Base-by-base conservation (phyloP, 1,284 basidiomycete genomes). In the Fomitiporia mediterranea region DNA sequence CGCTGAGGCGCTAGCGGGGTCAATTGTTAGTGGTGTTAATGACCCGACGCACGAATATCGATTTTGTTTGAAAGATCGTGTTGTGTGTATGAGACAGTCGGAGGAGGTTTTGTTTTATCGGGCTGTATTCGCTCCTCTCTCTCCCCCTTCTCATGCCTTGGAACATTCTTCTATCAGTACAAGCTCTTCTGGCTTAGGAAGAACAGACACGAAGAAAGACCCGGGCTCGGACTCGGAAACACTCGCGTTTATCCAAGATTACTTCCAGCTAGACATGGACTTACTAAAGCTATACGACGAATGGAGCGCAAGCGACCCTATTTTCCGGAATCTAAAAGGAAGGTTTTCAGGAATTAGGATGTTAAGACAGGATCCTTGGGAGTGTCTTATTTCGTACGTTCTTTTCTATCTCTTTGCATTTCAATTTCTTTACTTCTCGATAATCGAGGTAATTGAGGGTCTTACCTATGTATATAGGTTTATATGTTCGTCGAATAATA, bases 401-500 rank as follows among this genome's bases (percentile, higher is more conserved):
- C 28, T 53, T 51, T 50, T 19, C 2, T 23, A 23, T 23, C 17
- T 1, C 27, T 8, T 2, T 8, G 1, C 17, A 19, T 27, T 8
- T 34, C 38, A 35, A 19, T 39, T 61, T 51, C 44, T 59, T 56
- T 43, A 57, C 51, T 56, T 40, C 28, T 34, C 46, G 30, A 49
- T 49, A 30, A 23, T 57, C 53, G 8, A 43, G 9, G 3, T 49
- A 34, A 19, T 21, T 27, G 15, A 9, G 7, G 1, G 37, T 7
- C n/a, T 42, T n/a, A n/a, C n/a, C n/a, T 9, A 3, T 3, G 8
- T 28, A 32, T 21, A 2, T 60, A 96, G 94, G 7, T 99, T 99
- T 73, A 98, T 99, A 62, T 99, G 96, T 66, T 98, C 94, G 15
- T 93, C 94, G 1, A 99, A 98, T 67, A 99, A 99, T 69, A 96